A percentile compares a stretch with the other conserved stretches of the same genome.
Conservation (phyloP, 1,284 basidiomycete species). For the Rhodofomes roseus region DNA sequence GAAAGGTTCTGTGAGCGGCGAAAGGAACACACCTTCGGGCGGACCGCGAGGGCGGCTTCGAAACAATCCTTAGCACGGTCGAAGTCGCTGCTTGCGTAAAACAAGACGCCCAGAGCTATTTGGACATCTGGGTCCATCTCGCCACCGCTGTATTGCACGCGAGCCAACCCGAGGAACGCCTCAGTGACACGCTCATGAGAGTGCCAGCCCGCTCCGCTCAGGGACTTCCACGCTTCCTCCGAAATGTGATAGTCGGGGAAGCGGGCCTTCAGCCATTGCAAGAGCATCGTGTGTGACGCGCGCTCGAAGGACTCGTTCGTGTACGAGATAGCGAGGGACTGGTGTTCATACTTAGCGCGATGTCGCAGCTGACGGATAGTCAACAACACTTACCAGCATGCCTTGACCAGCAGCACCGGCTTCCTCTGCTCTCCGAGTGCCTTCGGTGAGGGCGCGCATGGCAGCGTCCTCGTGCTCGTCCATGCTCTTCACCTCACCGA, state of each 20-base stretch:
- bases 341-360: too few species aligned
- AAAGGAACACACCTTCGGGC: constrained; percentile 54
- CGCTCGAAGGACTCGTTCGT: constrained; percentile 95
- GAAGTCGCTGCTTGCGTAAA: constrained; percentile 83
- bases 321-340: constrained; percentile 95
- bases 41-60: constrained; percentile 74
- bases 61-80: constrained; percentile 90
- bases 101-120: constrained; percentile 89
- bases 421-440: constrained; percentile 60
- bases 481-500: constrained; percentile 95
- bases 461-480: constrained; percentile 87
- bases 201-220: constrained; percentile 78
- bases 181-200: constrained; percentile 82
- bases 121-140: constrained; percentile 92
- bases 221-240: constrained; percentile 53
- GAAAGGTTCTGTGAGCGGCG: background rate
- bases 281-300: constrained; percentile 84
- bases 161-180: constrained; percentile 81
- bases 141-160: constrained; percentile 67
- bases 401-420: constrained; percentile 68
- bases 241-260: constrained; percentile 68
- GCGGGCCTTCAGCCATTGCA: constrained; percentile 80
- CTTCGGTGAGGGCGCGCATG: constrained; percentile 72
- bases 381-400: constrained; percentile 72
- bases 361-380: too few species aligned